Evolutionary conservation across 192 early-diverging fungal species (phyloP).

Genomic region (Paraglomus brasilianum): DNA sequence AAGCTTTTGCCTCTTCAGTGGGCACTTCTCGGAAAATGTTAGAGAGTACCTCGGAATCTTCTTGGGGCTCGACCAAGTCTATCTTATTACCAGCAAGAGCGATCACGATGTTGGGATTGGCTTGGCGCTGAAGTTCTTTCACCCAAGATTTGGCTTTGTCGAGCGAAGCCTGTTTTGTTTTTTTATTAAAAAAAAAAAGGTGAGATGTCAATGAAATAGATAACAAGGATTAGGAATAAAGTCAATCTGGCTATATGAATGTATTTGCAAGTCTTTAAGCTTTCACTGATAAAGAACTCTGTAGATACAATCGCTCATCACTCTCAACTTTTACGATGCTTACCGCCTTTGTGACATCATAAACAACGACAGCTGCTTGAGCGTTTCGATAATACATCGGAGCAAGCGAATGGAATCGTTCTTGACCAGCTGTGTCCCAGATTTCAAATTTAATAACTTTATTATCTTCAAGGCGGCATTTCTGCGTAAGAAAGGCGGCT

Average conservation of each 20-base stretch:
- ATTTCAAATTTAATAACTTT: conserved; percentile 80
- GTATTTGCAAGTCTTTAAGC: conserved; percentile 13
- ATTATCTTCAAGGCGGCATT: conserved; percentile 82
- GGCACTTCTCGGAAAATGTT: conserved; percentile 59
- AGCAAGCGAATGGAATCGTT: conserved; percentile 93
- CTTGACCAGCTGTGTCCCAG: conserved; percentile 97
- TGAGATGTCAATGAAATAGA: background rate
- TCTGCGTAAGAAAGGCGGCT: conserved; percentile 90
- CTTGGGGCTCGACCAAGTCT: conserved; percentile 62
- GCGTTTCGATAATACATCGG: conserved; percentile 99
- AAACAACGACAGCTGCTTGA: conserved; percentile 94
- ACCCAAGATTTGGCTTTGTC: conserved; percentile 95
- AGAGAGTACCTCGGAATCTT: conserved; percentile 45
- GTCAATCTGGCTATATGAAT: conserved; percentile 16
- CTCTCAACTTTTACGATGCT: conserved; percentile 19
- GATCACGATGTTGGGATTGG: conserved; percentile 94
- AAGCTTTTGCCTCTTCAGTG: conserved; percentile 76
- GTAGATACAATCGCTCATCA: conserved; percentile 23
- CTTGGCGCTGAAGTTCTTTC: conserved; percentile 94
- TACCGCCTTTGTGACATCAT: conserved; percentile 86
- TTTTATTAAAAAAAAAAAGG: conserved; percentile 25
- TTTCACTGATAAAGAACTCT: no score
- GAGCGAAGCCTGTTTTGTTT: conserved; percentile 64
- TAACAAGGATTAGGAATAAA: background rate
- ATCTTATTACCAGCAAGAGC: conserved; percentile 96